Evolutionary conservation across 805 yeast genomes (phyloP).

Genomic region (Priceomyces castillae): DNA sequence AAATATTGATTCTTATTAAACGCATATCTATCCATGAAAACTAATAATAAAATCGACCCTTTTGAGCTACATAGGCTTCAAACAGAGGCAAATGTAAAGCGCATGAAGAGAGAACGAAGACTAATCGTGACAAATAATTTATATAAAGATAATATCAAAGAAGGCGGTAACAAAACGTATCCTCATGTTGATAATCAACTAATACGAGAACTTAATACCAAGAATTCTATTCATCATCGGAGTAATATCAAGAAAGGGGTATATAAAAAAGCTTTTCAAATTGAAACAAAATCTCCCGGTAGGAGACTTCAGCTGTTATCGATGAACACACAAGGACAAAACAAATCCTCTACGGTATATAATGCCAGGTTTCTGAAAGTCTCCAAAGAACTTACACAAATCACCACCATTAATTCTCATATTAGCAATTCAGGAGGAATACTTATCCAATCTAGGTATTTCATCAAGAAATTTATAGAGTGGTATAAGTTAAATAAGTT

Average conservation of each 20-base stretch:
- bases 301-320: too few relatives aligned
- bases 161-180: not conserved
- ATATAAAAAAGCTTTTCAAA: too few relatives aligned
- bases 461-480: constrained; percentile 3
- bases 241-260: not conserved
- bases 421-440: not conserved
- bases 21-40: too few relatives aligned
- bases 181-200: too few relatives aligned
- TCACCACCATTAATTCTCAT: too few relatives aligned
- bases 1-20: too few relatives aligned
- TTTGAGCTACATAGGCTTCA: constrained; percentile 8
- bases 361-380: not conserved
- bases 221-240: too few relatives aligned
- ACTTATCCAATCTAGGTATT: not conserved
- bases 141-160: not conserved
- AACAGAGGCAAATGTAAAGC: constrained; percentile 7
- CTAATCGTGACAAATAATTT: constrained; percentile 1
- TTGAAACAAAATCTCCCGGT: too few relatives aligned
- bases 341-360: not conserved
- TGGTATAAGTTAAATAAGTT: constrained; percentile 10
- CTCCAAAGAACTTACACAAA: not conserved
- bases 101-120: constrained; percentile 9
- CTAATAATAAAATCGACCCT: constrained; percentile 6
- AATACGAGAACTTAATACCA: too few relatives aligned
- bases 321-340: too few relatives aligned